Evolutionary conservation across 2,329 filamentous ascomycete species (phyloP).

Genomic region (Madurella mycetomatis): DNA sequence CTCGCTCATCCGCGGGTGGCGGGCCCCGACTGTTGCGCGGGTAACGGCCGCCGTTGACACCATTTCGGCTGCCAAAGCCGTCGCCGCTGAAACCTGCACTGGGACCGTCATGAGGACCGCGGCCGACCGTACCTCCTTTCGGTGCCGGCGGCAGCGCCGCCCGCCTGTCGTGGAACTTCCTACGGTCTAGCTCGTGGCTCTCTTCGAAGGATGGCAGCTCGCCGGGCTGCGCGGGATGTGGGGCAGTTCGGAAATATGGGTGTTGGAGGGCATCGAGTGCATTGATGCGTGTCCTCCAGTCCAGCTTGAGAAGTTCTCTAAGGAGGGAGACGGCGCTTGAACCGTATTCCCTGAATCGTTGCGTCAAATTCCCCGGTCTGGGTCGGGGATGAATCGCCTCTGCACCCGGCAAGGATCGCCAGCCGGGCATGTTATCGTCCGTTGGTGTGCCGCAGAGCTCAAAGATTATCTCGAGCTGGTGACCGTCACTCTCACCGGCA

Average conservation of each 20-base stretch:
- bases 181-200: slow-evolving; percentile 91
- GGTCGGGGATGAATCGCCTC: slow-evolving; percentile 65
- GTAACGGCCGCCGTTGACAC: slow-evolving; percentile 44
- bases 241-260: slow-evolving; percentile 78
- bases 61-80: slow-evolving; percentile 45
- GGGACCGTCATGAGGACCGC: slow-evolving; percentile 52
- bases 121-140: slow-evolving; percentile 83
- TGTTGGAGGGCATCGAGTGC: slow-evolving; percentile 91
- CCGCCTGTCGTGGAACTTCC: slow-evolving; percentile 83
- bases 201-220: slow-evolving; percentile 92
- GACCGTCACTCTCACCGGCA: slow-evolving; percentile 78
- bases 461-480: slow-evolving; percentile 92
- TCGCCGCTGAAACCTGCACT: slow-evolving; percentile 50
- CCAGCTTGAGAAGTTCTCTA: slow-evolving; percentile 75
- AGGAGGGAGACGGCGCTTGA: slow-evolving; percentile 73
- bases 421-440: slow-evolving; percentile 89
- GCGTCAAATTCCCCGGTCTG: slow-evolving; percentile 61
- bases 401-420: slow-evolving; percentile 75
- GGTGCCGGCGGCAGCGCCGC: slow-evolving; percentile 83
- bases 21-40: slow-evolving; percentile 33
- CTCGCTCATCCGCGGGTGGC: slow-evolving; percentile 31
- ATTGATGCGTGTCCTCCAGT: slow-evolving; percentile 86
- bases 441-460: slow-evolving; percentile 85
- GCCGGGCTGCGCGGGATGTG: slow-evolving; percentile 73
- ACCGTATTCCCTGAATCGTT: slow-evolving; percentile 72